Conservation (phyloP, 176 grass and related monocot genomes). For the Phoenix roebelenii region DNA sequence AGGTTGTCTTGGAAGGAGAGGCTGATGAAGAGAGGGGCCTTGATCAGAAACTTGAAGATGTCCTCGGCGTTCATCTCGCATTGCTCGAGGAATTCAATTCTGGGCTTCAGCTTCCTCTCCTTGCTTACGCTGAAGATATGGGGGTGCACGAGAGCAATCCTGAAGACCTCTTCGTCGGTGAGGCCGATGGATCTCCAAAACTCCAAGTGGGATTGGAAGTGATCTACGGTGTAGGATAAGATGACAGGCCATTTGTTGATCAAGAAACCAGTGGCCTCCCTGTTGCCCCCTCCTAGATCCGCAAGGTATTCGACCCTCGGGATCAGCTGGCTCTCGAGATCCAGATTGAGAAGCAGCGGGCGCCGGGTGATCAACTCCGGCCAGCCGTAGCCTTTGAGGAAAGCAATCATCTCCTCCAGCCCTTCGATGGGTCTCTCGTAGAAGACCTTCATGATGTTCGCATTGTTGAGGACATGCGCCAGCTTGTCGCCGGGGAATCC, state of each 20-base stretch:
- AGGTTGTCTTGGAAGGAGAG: slow-evolving; percentile 9
- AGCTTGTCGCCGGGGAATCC: slow-evolving; percentile 4
- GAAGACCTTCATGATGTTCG: slow-evolving; percentile 16
- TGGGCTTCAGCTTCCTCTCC: slow-evolving; percentile 16
- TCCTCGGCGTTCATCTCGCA: slow-evolving; percentile 12
- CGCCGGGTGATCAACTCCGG: slow-evolving; percentile 8
- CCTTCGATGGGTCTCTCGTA: slow-evolving; percentile 6
- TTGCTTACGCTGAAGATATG: slow-evolving; percentile 21
- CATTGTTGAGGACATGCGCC: slow-evolving; percentile 13
- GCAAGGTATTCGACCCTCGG: slow-evolving; percentile 15
- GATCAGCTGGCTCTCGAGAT: slow-evolving; percentile 8
- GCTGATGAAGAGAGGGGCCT: slow-evolving; percentile 16
- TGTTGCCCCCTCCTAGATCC: not conserved
- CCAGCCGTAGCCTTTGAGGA: slow-evolving; percentile 9
- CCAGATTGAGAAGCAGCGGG: slow-evolving; percentile 12
- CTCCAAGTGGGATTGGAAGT: slow-evolving; percentile 13
- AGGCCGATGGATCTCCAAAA: slow-evolving; percentile 22
- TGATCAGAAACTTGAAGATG: slow-evolving; percentile 20
- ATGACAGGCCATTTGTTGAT: slow-evolving; percentile 18
- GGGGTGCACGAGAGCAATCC: slow-evolving; percentile 17
- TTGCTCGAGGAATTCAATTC: slow-evolving; percentile 14
- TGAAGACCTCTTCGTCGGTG: slow-evolving; percentile 10
- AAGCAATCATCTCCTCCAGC: slow-evolving; percentile 14
- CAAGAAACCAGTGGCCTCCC: slow-evolving; percentile 1
- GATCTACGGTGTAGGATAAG: slow-evolving; percentile 14